Base-by-base conservation (phyloP, 306 rosid species). In the Medicago lupulina region DNA sequence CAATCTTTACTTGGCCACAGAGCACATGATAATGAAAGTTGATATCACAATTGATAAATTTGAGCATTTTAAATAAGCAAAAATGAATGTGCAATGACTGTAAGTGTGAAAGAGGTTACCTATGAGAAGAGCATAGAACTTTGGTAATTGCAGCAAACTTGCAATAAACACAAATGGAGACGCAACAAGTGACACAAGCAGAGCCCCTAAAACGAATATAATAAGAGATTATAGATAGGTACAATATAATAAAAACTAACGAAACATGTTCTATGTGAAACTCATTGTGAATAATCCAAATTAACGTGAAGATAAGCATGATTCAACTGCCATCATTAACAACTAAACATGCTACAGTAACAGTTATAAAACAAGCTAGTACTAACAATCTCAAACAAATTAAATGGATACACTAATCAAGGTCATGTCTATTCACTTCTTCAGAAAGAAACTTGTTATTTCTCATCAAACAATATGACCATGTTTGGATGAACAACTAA, bases 81-180 rank as follows among this genome's bases (percentile, higher is more conserved):
- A n/a, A 58, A 53, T 14, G 23, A 10, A 67, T 41, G 65, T 64
- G 47, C 73, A 58, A 47, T 43, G 58, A 8, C n/a, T 25, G 34
- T 53, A 72, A 63, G 69, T 15, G 76, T 2, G 38, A 25, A 75
- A 76, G 63, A 17, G 71, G 88, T 58, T 57, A 92, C 96, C 97
- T 75, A 81, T 87, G 71, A 87, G 58, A 81, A 94, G 95, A 62
- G 89, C 78, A 76, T 83, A 88, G 54, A 87, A 81, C 92, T 94
- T 94, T 13, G 98, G 90, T 79, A 92, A 55, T 63, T 85, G 88
- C 75, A 94, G 83, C 85, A 90, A 81, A 80, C 78, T 85, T 58
- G 81, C 79, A 55, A 70, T 82, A 14, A 88, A 74, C 58, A 90
- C 81, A 74, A 88, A 11, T 1, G 97, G 98, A 66, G 89, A 79